These are phyloP conservation scores for Calonectria pauciramosa DNA, from an alignment of 2,329 filamentous ascomycete species.

Conservation along the genomic window DNA sequence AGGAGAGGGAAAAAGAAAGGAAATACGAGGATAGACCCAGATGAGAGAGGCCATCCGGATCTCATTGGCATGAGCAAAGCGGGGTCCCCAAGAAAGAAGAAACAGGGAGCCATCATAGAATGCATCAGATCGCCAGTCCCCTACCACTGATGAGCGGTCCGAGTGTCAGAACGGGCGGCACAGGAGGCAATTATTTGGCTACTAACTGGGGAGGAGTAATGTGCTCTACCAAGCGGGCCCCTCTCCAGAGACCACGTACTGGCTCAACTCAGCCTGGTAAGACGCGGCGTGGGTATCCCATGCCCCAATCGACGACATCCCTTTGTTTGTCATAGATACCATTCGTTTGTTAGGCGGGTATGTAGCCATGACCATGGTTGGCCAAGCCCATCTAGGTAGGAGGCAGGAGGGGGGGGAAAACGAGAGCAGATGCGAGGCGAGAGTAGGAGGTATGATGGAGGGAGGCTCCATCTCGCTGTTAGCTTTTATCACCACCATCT, in stretches of 20 bases:
- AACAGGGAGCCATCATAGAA: not conserved
- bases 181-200: slow-evolving; percentile 8
- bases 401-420: slow-evolving; percentile 7
- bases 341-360: slow-evolving; percentile 15
- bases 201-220: not conserved
- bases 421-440: slow-evolving; percentile 10
- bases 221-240: slow-evolving; percentile 8
- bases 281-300: slow-evolving; percentile 8
- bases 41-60: not conserved
- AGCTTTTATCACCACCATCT: slow-evolving; percentile 39
- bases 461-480: slow-evolving; percentile 25
- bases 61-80: slow-evolving; percentile 7
- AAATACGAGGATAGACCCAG: too few relatives aligned
- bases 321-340: slow-evolving; percentile 24
- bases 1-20: not conserved
- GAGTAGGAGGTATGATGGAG: slow-evolving; percentile 13
- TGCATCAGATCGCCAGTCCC: slow-evolving; percentile 9
- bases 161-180: slow-evolving; percentile 4
- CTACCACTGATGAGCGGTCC: not conserved
- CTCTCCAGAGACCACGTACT: not conserved
- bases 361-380: slow-evolving; percentile 22
- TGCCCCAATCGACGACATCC: slow-evolving; percentile 20
- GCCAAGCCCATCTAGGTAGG: slow-evolving; percentile 23
- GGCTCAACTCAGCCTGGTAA: slow-evolving; percentile 6
- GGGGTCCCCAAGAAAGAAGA: not conserved